These are phyloP conservation scores for Plasmopara viticola DNA, from an alignment of 352 stramenopile genomes.

Conservation along the genomic window DNA sequence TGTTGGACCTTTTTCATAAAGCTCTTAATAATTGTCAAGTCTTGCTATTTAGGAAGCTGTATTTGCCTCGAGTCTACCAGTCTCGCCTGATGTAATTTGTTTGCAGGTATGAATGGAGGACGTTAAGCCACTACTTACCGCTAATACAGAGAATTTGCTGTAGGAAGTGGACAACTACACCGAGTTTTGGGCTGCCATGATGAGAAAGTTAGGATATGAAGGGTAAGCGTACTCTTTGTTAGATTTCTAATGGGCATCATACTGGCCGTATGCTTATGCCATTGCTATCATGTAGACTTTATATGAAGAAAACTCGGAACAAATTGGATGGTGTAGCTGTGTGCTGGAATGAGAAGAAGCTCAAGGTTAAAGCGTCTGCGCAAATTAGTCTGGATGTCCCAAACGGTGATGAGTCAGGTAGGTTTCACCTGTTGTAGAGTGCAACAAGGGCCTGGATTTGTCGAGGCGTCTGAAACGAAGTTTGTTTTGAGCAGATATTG, in stretches of 20 bases:
- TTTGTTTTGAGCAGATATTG: slow-evolving; percentile 30
- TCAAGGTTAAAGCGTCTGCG: slow-evolving; percentile 38
- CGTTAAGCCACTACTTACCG: background rate
- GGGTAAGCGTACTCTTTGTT: slow-evolving; percentile 29
- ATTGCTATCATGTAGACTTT: slow-evolving; percentile 29
- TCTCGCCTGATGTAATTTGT: slow-evolving; percentile 67
- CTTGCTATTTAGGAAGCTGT: slow-evolving; percentile 35
- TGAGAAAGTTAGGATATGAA: slow-evolving; percentile 54
- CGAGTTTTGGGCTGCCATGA: slow-evolving; percentile 57
- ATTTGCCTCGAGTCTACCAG: slow-evolving; percentile 44
- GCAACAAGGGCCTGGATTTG: background rate
- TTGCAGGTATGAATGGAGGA: slow-evolving; percentile 66
- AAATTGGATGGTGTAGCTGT: slow-evolving; percentile 71
- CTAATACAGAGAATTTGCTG: slow-evolving; percentile 1
- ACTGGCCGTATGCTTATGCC: background rate
- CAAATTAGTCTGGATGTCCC: slow-evolving; percentile 46
- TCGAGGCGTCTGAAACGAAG: background rate
- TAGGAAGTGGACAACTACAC: slow-evolving; percentile 78
- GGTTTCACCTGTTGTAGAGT: background rate
- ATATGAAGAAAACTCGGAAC: slow-evolving; percentile 55
- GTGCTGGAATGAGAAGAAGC: slow-evolving; percentile 54
- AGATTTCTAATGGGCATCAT: background rate
- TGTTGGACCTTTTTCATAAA: too few relatives aligned
- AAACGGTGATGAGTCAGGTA: slow-evolving; percentile 49
- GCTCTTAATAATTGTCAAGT: too few relatives aligned